Evolutionary conservation across 805 yeast genomes (phyloP).

Genomic region (Wickerhamomyces strasburgensis): DNA sequence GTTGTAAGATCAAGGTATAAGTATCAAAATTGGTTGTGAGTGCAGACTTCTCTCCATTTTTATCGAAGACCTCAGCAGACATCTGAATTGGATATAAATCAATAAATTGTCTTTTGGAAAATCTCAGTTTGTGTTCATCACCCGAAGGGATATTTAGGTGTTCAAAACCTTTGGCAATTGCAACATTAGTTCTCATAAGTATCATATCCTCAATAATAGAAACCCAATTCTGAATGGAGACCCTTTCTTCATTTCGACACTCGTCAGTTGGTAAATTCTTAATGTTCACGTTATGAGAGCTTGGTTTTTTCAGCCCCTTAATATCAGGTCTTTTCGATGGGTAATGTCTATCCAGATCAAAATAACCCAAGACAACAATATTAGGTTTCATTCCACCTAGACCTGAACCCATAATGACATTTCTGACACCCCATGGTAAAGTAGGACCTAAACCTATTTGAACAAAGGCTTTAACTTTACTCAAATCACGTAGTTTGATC

Average conservation of each 20-base stretch:
- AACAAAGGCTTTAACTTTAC: slow-evolving; percentile 85
- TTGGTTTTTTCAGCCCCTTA: slow-evolving; percentile 4
- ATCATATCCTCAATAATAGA: slow-evolving; percentile 86
- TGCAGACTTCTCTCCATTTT: slow-evolving; percentile 59
- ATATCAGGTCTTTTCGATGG: slow-evolving; percentile 9
- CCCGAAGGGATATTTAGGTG: slow-evolving; percentile 57
- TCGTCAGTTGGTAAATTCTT: slow-evolving; percentile 70
- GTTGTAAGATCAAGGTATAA: slow-evolving; percentile 84
- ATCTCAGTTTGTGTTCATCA: slow-evolving; percentile 27
- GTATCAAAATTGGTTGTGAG: slow-evolving; percentile 92
- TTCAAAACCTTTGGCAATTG: slow-evolving; percentile 86
- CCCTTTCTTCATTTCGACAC: slow-evolving; percentile 64
- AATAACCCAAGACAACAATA: slow-evolving; percentile 87
- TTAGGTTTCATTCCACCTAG: slow-evolving; percentile 99
- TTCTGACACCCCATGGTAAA: slow-evolving; percentile 92
- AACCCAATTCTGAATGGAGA: slow-evolving; percentile 82
- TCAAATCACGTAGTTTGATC: slow-evolving; percentile 73
- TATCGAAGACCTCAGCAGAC: slow-evolving; percentile 74
- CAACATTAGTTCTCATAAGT: slow-evolving; percentile 85
- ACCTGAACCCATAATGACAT: slow-evolving; percentile 88
- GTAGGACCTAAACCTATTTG: slow-evolving; percentile 87
- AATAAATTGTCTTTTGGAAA: slow-evolving; percentile 47
- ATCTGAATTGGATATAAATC: slow-evolving; percentile 96
- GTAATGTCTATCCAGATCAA: slow-evolving; percentile 48
- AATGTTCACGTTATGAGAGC: slow-evolving; percentile 27